These are phyloP conservation scores for Amaranthus cruentus DNA, from an alignment of 148 eudicot species.

Conservation along the genomic window DNA sequence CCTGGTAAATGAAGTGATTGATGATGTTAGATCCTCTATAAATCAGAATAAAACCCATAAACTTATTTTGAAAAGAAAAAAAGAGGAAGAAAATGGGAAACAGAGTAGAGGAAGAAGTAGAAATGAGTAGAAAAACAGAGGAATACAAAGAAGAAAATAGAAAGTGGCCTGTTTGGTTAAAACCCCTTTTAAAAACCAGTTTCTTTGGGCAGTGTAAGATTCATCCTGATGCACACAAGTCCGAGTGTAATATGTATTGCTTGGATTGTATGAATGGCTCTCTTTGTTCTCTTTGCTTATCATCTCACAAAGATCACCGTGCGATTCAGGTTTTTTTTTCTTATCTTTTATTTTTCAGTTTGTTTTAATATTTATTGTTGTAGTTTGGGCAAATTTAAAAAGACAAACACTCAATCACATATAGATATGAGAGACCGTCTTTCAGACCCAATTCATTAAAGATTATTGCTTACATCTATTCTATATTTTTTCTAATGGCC, in stretches of 20 bases:
- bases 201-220: slow-evolving; percentile 46
- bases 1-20: not conserved
- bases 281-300: slow-evolving; percentile 41
- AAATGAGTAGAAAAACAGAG: slow-evolving; percentile 5
- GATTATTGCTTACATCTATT: no score
- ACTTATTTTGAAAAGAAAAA: not conserved
- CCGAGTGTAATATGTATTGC: slow-evolving; percentile 54
- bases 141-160: slow-evolving; percentile 13
- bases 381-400: no score
- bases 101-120: not conserved
- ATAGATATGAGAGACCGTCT: no score
- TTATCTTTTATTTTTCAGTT: no score
- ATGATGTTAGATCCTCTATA: not conserved
- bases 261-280: slow-evolving; percentile 45
- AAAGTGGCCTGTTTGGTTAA: slow-evolving; percentile 40
- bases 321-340: slow-evolving; percentile 35
- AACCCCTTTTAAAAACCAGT: slow-evolving; percentile 38
- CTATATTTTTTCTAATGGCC: no score
- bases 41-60: no score
- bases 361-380: no score
- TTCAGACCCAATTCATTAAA: no score
- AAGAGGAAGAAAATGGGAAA: not conserved
- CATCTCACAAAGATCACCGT: slow-evolving; percentile 42
- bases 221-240: slow-evolving; percentile 49
- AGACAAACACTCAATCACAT: no score